Evolutionary conservation across 2,329 filamentous ascomycete genomes (phyloP), one percentile per base, ranked within the genome.

Genomic region (Exutisphaerella laricina): DNA sequence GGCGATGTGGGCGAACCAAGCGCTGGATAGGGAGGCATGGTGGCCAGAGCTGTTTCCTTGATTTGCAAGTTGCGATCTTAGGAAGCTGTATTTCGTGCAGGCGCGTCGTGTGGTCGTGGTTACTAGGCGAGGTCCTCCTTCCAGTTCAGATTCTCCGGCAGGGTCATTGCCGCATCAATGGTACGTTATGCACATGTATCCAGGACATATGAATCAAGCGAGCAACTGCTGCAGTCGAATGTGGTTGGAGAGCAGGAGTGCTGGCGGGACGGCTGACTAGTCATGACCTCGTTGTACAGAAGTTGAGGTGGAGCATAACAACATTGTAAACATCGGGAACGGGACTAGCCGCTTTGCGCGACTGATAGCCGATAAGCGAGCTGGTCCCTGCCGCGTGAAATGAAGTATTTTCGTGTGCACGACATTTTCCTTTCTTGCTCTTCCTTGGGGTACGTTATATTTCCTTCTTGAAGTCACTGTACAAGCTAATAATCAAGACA

Each of bases 371-470:
- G 23, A 26, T 26, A 26, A 12, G 12, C 23, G 6, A 6, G 23
- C 41, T 46, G 38, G 33, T 39, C 39, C 16, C 37, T n/a, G 37
- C 37, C 34, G 34, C 2, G 23, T 39, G 23, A 16, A 28, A n/a
- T n/a, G n/a, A 26, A 25, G 5, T 37, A 26, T 30, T 40, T 42
- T 41, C 18, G 29, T 22, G 18, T 34, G n/a, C 14, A 30, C 10
- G 6, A 16, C 18, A 16, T 12, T 16, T 46, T 55, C 49, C 53
- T 48, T 49, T 53, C 53, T 67, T 62, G 64, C 65, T 57, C 61
- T 69, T 63, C 66, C 67, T 69, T 70, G 66, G 69, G 69, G 68
- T 71, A 71, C 68, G 64, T 61, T 49, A 46, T 55, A 48, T 37
- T 23, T 46, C 21, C 56, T 57, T 51, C 41, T 40, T 39, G 46